Evolutionary conservation across 345 rosid genomes (phyloP), one percentile per base, ranked within the genome.

Genomic region (Eucalyptus sp.): DNA sequence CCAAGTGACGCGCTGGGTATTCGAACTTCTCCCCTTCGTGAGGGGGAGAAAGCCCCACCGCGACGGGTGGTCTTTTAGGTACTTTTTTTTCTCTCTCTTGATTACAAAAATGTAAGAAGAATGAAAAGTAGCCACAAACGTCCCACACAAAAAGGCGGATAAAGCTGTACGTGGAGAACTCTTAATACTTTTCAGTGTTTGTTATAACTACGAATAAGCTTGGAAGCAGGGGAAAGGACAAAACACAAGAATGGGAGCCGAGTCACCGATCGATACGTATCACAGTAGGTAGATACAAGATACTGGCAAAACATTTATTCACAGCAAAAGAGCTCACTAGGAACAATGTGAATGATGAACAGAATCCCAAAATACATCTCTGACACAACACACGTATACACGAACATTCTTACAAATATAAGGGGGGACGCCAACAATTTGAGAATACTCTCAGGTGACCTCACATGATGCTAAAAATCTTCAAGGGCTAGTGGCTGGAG

Each of bases 401-500:
- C 15, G 29, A 41, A 76, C 84, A 20, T 76, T 6, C 84, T 76
- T 10, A 76, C 13, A 43, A 1, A 11, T 13, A 76, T 6, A 41
- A 41, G 8, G 29, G 15, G 5, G 12, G 48, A 41, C 48, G 48
- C 84, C 48, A 41, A 41, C 84, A 76, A 76, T 41, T 76, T 22
- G 29, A 76, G 24, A 76, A 76, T 41, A 76, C 29, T 71, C 22
- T 20, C 27, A 20, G 48, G 27, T 41, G 48, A 10, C 15, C 84
- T 76, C 84, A 11, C 27, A 41, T 76, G 48, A 76, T 87, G 43
- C 27, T 31, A 50, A 48, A n/a, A 48, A 48, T 4, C 27, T 51
- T 90, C 88, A 91, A 76, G 93, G 90, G 60, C 68, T 87, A 20
- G 86, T 89, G 37, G 90, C 68, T 29, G 92, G 92, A n/a, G 92